Conservation (phyloP, 202 grass and related monocot genomes). For the Elaeis oleifera region DNA sequence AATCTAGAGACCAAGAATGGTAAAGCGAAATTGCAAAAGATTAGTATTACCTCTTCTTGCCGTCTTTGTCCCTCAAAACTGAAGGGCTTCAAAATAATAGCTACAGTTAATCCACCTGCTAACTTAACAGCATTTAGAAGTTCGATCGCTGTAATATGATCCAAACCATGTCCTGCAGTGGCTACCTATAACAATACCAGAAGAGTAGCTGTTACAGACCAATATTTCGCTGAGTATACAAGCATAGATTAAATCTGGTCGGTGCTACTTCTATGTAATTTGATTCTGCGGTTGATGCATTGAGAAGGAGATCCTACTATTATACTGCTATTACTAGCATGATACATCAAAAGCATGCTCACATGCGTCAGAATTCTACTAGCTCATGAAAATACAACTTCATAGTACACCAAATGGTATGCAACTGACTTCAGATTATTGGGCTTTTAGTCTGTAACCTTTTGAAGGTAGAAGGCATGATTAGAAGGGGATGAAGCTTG, state of each 20-base stretch:
- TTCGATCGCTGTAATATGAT: constrained; percentile 65
- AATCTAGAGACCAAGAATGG: constrained; percentile 13
- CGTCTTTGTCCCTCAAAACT: constrained; percentile 90
- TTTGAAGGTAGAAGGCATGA: too few species aligned
- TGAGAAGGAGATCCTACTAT: too few species aligned
- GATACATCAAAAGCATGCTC: too few species aligned
- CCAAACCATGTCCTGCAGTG: constrained; percentile 63
- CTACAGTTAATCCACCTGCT: constrained; percentile 56
- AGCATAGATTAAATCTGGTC: background rate
- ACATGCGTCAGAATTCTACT: too few species aligned
- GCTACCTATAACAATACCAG: constrained; percentile 43
- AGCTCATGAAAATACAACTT: too few species aligned
- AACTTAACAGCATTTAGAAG: constrained; percentile 68
- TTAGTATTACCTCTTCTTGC: constrained; percentile 53
- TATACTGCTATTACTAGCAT: too few species aligned
- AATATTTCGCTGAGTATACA: background rate
- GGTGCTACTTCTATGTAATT: too few species aligned
- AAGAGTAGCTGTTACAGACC: background rate
- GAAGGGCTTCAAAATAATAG: constrained; percentile 88
- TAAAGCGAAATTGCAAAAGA: constrained; percentile 2
- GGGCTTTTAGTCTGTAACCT: too few species aligned
- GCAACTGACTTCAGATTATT: too few species aligned
- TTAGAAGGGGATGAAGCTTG: too few species aligned
- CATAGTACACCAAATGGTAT: too few species aligned
- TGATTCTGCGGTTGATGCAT: too few species aligned